These are phyloP conservation scores for Phaseolus coccineus DNA, from an alignment of 331 rosid genomes.

Conservation along the genomic window DNA sequence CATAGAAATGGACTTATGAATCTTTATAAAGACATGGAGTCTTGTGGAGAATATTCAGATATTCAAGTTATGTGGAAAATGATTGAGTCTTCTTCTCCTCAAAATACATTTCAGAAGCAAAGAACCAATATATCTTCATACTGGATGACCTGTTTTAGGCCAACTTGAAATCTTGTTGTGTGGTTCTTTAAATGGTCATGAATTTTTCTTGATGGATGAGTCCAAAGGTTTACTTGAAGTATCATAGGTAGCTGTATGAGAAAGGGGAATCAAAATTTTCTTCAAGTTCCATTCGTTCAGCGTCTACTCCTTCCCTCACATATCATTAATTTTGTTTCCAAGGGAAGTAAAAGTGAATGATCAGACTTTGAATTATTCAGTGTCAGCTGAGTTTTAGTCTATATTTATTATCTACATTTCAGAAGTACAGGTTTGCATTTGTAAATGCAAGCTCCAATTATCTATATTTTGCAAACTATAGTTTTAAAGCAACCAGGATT, in stretches of 20 bases:
- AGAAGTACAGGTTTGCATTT: background rate
- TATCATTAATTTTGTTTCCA: constrained; percentile 28
- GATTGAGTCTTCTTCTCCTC: constrained; percentile 74
- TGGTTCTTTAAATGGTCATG: background rate
- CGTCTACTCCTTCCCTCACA: constrained; percentile 2
- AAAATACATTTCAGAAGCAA: constrained; percentile 36
- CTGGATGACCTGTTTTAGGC: constrained; percentile 58
- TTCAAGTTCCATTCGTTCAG: constrained; percentile 22
- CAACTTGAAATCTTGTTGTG: constrained; percentile 44
- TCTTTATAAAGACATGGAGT: constrained; percentile 78
- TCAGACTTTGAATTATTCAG: constrained; percentile 19
- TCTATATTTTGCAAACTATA: background rate
- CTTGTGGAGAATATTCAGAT: constrained; percentile 80
- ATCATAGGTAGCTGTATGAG: constrained; percentile 1
- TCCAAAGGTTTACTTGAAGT: background rate
- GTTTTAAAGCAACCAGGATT: background rate
- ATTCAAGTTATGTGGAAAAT: constrained; percentile 93
- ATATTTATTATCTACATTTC: background rate
- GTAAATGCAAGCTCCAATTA: background rate
- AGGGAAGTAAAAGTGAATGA: constrained; percentile 24
- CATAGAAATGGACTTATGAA: constrained; percentile 59
- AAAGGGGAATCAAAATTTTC: constrained; percentile 23
- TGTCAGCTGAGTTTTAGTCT: background rate
- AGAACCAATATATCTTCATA: constrained; percentile 45
- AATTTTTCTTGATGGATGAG: constrained; percentile 15